Evolutionary conservation across 75 land plant species (phyloP), one percentile per base, ranked within the genome.

Genomic region (Selaginella tamariscina): DNA sequence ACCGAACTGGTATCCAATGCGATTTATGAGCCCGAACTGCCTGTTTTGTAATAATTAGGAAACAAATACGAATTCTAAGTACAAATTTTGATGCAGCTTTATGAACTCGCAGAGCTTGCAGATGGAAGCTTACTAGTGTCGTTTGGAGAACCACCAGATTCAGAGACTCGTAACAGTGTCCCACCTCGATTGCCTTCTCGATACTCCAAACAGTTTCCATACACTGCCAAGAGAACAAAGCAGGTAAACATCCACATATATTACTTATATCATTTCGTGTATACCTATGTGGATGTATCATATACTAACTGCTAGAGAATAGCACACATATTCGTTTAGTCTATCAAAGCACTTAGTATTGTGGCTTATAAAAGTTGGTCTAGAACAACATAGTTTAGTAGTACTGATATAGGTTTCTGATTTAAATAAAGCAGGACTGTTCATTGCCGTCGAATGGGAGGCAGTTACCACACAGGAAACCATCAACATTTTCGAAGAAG

Each of bases 91-190:
- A 39, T 39, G 49, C 49, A 39, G 49, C 49, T 39, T 39, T 39
- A 39, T 39, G 49, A 39, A 39, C 49, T 39, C 49, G 49, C 49
- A 39, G 49, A 39, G 49, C 49, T 39, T 39, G 49, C 49, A 39
- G 49, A 39, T 39, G 49, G 49, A 15, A 39, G 49, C 49, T 15
- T 39, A 5, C 15, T 39, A 15, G 15, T 39, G 11, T 39, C 49
- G 49, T 39, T 39, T 39, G 49, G 49, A 39, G 49, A 5, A 15
- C 49, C 49, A 39, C 11, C 49, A 39, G 49, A 39, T 15, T 5
- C 49, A 5, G 49, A 5, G 11, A 39, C 5, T 5, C 11, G 11
- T 39, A 5, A 39, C 11, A 39, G 11, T 5, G 11, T 39, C 5
- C 49, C 49, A 39, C 49, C 49, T 5, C 49, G 49, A 5, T 15